Evolutionary conservation across 2,329 filamentous ascomycete species (phyloP).

Genomic region (Botryotinia globosa): DNA sequence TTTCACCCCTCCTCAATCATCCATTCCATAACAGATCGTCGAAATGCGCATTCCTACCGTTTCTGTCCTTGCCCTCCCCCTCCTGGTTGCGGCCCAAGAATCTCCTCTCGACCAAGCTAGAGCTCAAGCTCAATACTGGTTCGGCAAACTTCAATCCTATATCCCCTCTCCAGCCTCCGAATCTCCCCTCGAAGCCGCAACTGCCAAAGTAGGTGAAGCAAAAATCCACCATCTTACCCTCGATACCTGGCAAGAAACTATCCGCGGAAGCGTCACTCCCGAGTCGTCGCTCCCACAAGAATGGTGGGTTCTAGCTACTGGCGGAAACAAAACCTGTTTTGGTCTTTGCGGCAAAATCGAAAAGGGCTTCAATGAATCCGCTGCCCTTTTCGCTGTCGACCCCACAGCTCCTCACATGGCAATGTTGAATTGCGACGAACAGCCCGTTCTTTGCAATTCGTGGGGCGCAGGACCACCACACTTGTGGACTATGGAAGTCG

Average conservation of each 20-base stretch:
- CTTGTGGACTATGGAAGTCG: conserved; percentile 66
- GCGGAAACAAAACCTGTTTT: conserved; percentile 71
- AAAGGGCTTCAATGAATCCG: conserved; percentile 64
- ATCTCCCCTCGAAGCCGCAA: conserved; percentile 44
- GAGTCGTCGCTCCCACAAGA: conserved; percentile 61
- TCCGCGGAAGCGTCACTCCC: conserved; percentile 60
- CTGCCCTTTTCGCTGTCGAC: conserved; percentile 58
- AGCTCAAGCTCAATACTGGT: conserved; percentile 61
- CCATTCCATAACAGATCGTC: not conserved
- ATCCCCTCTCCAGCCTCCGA: conserved; percentile 46
- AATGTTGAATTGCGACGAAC: conserved; percentile 69
- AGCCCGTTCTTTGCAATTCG: conserved; percentile 71
- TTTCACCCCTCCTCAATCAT: not conserved
- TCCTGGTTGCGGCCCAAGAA: conserved; percentile 53
- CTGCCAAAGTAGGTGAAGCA: conserved; percentile 50
- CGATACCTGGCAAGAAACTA: conserved; percentile 67
- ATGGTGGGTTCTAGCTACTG: conserved; percentile 73
- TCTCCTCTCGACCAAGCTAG: conserved; percentile 54
- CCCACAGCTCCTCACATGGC: conserved; percentile 65
- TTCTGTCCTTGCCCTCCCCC: conserved; percentile 53
- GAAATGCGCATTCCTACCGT: conserved; percentile 57
- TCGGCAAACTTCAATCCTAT: conserved; percentile 58
- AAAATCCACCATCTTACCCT: conserved; percentile 60
- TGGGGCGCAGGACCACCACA: conserved; percentile 65
- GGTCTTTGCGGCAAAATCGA: conserved; percentile 65